Base-by-base conservation (phyloP, 768 basidiomycete species). In the Macrocybe gigantea region DNA sequence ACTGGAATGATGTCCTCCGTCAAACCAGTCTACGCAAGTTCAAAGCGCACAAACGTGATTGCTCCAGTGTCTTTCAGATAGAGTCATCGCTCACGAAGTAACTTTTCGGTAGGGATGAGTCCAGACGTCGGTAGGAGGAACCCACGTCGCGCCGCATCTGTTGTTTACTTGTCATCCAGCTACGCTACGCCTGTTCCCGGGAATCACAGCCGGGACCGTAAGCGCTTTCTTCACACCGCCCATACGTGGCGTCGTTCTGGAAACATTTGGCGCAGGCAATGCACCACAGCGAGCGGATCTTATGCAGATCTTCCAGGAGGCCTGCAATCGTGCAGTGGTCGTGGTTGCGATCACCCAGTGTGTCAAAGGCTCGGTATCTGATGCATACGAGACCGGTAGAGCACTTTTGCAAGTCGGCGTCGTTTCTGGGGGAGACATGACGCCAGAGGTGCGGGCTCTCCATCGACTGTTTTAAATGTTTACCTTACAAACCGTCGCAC, bases 291-390 rank as follows among this genome's bases (percentile, higher is more conserved):
- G 88, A 9, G 50, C 73, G 41, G 92, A 93, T 54, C 66, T 96
- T 13, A 76, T 88, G 60, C 63, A 75, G n/a, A 84, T 81, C 1
- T 72, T 96, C 49, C 82, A 81, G 53, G 83, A 87, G 48, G 92
- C 93, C 2, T 89, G 87, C 53, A 79, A 85, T 48, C 78, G 85
- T 1, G 92, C 89, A 7, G 77, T 94, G 2, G 80, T 95, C 45
- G 79, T 97, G 41, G 91, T 97, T 35, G 90, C 93, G 8, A 93
- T 96, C 43, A 84, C 91, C 0, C 94, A 97, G 58, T 96, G 94
- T 60, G 60, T 81, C 11, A 92, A 85, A 61, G 94, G 94, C 6
- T 76, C 85, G 4, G 93, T 97, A 7, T 86, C 85, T 7, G 82
- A 86, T 56, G 82, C 84, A 11, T 94, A 94, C 55, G 83, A 88